Percentiles rank a stretch among this genome's conserved stretches.
phyloP scores from a whole-genome alignment of 176 grass and related monocot species.

The Paspalum notatum region DNA sequence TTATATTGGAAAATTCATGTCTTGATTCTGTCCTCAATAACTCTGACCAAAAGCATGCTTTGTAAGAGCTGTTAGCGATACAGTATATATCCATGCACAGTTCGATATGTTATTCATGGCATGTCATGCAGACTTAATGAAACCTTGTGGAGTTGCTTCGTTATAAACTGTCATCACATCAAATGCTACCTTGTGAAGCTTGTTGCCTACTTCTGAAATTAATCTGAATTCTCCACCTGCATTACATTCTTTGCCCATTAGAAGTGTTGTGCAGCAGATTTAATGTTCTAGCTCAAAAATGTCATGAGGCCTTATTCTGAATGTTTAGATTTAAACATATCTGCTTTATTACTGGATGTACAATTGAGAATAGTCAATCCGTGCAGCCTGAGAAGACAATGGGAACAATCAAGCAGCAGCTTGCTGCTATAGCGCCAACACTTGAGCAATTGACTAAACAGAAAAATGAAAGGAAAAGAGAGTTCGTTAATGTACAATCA shows the following conservation, averaged over 20 bases:
- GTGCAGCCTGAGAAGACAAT: slow-evolving; percentile 90
- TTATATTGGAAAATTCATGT: background rate
- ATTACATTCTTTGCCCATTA: background rate
- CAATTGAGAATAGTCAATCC: slow-evolving; percentile 12
- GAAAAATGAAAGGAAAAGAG: slow-evolving; percentile 80
- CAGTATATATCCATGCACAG: background rate
- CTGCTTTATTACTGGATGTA: slow-evolving; percentile 28
- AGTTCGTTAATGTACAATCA: slow-evolving; percentile 76
- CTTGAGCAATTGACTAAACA: slow-evolving; percentile 84
- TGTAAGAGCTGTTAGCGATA: background rate
- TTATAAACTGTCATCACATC: background rate
- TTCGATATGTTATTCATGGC: background rate
- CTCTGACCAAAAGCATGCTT: background rate
- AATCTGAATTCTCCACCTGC: background rate
- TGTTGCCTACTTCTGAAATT: background rate
- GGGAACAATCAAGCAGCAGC: slow-evolving; percentile 95
- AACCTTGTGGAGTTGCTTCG: background rate
- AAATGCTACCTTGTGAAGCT: slow-evolving; percentile 1
- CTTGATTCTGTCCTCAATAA: slow-evolving; percentile 23
- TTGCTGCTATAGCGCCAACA: slow-evolving; percentile 81
- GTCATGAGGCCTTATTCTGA: background rate
- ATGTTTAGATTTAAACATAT: background rate
- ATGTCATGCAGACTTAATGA: background rate
- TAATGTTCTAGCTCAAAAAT: slow-evolving; percentile 21
- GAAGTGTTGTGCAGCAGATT: background rate